phyloP scores from a whole-genome alignment of 805 yeast species.

The Osmozyma mogii region DNA sequence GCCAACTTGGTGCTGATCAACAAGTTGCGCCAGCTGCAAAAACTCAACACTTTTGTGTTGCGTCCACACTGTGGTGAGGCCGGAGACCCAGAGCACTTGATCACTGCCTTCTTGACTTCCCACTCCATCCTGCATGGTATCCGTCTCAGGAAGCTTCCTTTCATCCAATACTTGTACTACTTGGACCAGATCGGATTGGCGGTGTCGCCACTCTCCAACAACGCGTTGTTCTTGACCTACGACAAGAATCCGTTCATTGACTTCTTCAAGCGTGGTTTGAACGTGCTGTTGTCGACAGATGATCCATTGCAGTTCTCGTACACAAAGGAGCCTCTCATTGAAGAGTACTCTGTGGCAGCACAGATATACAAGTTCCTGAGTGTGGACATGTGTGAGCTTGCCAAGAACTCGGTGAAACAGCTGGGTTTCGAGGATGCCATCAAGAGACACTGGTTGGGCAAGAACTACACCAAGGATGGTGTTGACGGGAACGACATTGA shows the following conservation, averaged over 20 bases:
- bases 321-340: slow-evolving; percentile 94
- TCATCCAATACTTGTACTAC: slow-evolving; percentile 86
- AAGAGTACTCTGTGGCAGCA: slow-evolving; percentile 97
- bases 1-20: slow-evolving; percentile 84
- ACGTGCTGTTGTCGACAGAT: slow-evolving; percentile 91
- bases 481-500: slow-evolving; percentile 82
- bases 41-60: slow-evolving; percentile 83
- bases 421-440: slow-evolving; percentile 87
- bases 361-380: slow-evolving; percentile 91
- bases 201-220: slow-evolving; percentile 96
- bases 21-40: slow-evolving; percentile 67
- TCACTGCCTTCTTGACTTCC: slow-evolving; percentile 79
- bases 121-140: slow-evolving; percentile 96
- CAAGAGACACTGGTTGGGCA: slow-evolving; percentile 91
- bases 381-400: slow-evolving; percentile 97
- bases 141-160: slow-evolving; percentile 85
- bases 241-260: slow-evolving; percentile 94
- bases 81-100: slow-evolving; percentile 98
- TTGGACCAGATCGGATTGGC: slow-evolving; percentile 95
- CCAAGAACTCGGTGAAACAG: slow-evolving; percentile 85
- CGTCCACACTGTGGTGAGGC: slow-evolving; percentile 99
- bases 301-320: slow-evolving; percentile 97
- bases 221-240: slow-evolving; percentile 90
- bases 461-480: slow-evolving; percentile 48
- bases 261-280: slow-evolving; percentile 88